These are phyloP conservation scores for Pleurotus citrinopileatus DNA, from an alignment of 768 basidiomycete species.

Conservation along the genomic window DNA sequence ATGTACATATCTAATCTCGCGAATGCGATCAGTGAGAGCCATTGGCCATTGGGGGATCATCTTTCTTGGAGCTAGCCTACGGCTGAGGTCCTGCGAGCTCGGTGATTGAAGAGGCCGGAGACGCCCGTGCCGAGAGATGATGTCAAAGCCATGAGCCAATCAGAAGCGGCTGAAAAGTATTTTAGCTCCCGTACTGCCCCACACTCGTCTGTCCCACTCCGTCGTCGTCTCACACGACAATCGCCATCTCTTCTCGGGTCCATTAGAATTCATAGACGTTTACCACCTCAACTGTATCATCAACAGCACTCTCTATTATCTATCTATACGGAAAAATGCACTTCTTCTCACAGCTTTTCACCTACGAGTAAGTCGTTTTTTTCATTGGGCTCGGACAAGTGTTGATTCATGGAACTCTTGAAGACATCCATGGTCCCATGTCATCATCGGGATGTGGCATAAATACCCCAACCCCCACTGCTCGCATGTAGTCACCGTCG, in stretches of 20 bases:
- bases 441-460: constrained; percentile 90
- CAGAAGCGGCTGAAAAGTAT: not conserved
- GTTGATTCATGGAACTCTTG: constrained; percentile 1
- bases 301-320: constrained; percentile 22
- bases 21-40: too few relatives aligned
- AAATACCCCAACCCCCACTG: constrained; percentile 96
- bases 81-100: not conserved
- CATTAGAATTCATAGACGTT: constrained; percentile 6
- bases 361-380: constrained; percentile 66
- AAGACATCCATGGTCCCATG: constrained; percentile 89
- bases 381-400: constrained; percentile 12
- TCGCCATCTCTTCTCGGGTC: not conserved
- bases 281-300: constrained; percentile 23
- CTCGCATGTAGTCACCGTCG: constrained; percentile 83
- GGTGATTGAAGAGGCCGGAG: constrained; percentile 1
- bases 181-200: constrained; percentile 9
- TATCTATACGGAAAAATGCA: constrained; percentile 63
- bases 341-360: constrained; percentile 82
- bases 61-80: not conserved
- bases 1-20: not conserved
- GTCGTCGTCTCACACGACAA: constrained; percentile 11
- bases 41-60: not conserved
- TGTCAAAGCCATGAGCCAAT: constrained; percentile 1
- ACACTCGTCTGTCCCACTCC: constrained; percentile 1
- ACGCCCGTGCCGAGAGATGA: constrained; percentile 9